Evolutionary conservation across 257 asterid species (phyloP), one percentile per base, ranked within the genome.

Genomic region (Thymus quinquecostatus): DNA sequence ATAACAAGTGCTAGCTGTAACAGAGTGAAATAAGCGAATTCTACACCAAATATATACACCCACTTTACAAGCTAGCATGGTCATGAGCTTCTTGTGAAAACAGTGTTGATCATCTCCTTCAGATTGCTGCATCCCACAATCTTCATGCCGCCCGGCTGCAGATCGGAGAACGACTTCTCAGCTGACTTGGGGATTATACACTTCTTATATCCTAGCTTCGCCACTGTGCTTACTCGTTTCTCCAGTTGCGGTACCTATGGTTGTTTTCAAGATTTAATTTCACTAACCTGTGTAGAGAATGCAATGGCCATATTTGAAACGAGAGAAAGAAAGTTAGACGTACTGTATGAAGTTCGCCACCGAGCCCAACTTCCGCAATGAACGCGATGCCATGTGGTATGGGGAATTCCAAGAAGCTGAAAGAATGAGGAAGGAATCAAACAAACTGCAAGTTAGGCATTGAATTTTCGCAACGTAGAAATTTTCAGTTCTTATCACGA

Each of bases 341-440:
- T 86, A 94, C 99, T 86, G 60, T 62, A 53, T 95, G 99, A 55
- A 91, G 86, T 75, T 94, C 96, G 62, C 99, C 99, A 55, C 79
- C 97, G 14, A 94, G 99, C 79, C 96, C 98, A 60, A 94, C 72
- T 87, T 94, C 98, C 1, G 91, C 99, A 43, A 94, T 83, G 81
- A 94, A 94, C 78, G 95, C 98, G 34, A 85, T 72, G 69, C 94
- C 99, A 51, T 74, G 58, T 49, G 98, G 98, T 79, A 94, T 84
- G 58, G 99, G 99, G 73, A 77, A 84, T 65, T 91, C 99, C 89
- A 94, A 79, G 90, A 86, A 89, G 83, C 99, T 94, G 92, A 68
- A 71, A 80, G 58, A 66, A 69, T 57, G 56, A 47, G 21, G 21
- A 50, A 55, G 4, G 61, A 36, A 45, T 9, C 43, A 53, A 43